These are phyloP conservation scores for Bacidia gigantensis DNA, from an alignment of 495 filamentous ascomycete genomes.

Conservation along the genomic window DNA sequence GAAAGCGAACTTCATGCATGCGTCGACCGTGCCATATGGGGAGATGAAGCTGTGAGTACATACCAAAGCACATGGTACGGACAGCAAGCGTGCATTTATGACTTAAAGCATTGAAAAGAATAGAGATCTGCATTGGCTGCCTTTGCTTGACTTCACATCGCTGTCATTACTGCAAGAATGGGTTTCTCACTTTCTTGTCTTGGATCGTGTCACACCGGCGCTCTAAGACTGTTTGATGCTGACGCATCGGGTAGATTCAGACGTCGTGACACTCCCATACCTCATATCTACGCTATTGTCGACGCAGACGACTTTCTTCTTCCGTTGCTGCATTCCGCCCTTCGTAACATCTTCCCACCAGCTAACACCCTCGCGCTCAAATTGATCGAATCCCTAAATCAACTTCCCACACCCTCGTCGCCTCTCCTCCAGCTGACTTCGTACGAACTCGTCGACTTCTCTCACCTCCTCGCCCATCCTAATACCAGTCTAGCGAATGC, in stretches of 20 bases:
- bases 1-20: conserved; percentile 84
- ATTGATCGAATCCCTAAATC: conserved; percentile 28
- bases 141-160: no score
- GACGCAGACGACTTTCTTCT: conserved; percentile 77
- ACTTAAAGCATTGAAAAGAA: no score
- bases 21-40: conserved; percentile 42
- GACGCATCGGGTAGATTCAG: no score
- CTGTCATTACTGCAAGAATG: no score
- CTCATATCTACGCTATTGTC: conserved; percentile 52
- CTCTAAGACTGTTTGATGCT: no score
- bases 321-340: conserved; percentile 59
- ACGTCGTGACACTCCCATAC: no score
- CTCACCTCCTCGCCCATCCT: conserved; percentile 48
- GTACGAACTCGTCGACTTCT: conserved; percentile 80
- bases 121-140: no score
- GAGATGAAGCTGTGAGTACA: conserved; percentile 89
- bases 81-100: no score
- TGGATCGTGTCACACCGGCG: no score
- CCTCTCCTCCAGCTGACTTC: conserved; percentile 64
- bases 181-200: no score
- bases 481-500: conserved; percentile 53
- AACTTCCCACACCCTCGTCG: conserved; percentile 28
- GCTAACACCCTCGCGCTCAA: conserved; percentile 31
- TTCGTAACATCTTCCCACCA: conserved; percentile 46
- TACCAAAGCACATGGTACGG: no score